Base-by-base conservation (phyloP, 2,329 filamentous ascomycete species). In the Tolypocladium sp. region DNA sequence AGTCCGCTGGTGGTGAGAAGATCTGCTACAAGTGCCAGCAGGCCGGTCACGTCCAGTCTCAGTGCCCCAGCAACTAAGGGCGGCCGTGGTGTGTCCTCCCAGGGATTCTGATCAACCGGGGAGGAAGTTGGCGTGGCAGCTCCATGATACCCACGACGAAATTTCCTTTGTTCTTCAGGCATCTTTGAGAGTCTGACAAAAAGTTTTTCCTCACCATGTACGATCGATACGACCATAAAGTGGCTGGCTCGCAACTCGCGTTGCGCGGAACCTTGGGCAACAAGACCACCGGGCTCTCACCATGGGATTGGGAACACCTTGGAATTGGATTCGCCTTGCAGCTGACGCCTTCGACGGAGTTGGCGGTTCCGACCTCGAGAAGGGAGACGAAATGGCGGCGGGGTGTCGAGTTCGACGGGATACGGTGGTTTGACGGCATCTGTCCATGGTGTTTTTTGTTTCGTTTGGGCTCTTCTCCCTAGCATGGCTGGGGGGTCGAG, bases 11-110 rank as follows among this genome's bases (percentile, higher is more conserved):
- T 66, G 85, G 87, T 71, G 93, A 97, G 84, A 93, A 95, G 76
- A 92, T 96, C 74, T 99, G 94, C 88, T 99, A 99, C 86, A 96
- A 95, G 83, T 97, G 85, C 83, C 84, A 87, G 78, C 83, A 87
- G 77, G 73, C 82, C 67, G 92, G 93, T 69, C 93, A 97, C 79
- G 89, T 97, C 74, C 93, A 97, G 85, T 86, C 90, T 69, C 86
- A 90, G 70, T 99, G 94, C 88, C 91, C 93, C 71, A 92, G 89
- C 82, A 90, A 89, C 75, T 82, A 81, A 77, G 68, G 64, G 64
- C 64, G 63, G 63, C 59, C 60, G 60, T 59, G 60, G 63, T 65
- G 58, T 57, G 44, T 59, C 59, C 59, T 62, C 66, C 67, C 65
- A 64, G 62, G 53, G 62, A 55, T 62, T 56, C 44, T 53, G 27